A percentile compares a stretch with the other conserved stretches of the same genome.
These are phyloP conservation scores for Breviolum minutum DNA, from an alignment of 73 alveolate species.

Conservation along the genomic window DNA sequence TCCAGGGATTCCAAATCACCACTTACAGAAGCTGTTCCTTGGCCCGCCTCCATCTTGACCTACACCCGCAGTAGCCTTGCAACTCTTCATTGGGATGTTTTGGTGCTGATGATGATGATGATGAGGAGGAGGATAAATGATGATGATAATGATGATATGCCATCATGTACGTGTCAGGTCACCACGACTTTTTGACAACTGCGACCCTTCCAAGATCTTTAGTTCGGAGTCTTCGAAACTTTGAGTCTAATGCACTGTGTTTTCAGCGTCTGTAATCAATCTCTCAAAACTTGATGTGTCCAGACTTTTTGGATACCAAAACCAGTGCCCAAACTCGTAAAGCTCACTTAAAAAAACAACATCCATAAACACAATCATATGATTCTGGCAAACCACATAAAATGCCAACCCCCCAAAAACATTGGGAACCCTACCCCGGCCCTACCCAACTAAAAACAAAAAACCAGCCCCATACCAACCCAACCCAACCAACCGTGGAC, in stretches of 20 bases:
- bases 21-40: neutral
- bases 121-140: neutral
- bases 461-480: neutral
- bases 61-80: slow-evolving; percentile 83
- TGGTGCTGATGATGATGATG: neutral
- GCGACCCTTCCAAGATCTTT: neutral
- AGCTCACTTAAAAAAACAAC: no score
- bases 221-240: no score
- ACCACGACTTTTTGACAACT: neutral
- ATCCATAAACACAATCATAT: no score
- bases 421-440: neutral
- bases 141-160: neutral
- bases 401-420: neutral
- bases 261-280: no score
- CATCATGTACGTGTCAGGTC: neutral
- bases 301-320: no score
- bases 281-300: no score
- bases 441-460: neutral
- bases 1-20: neutral
- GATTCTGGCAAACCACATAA: no score
- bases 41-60: slow-evolving; percentile 87
- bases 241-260: no score
- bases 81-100: neutral
- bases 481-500: neutral
- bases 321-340: no score